These are phyloP conservation scores for Apiospora phragmitis DNA, from an alignment of 2,329 filamentous ascomycete species.

Conservation along the genomic window DNA sequence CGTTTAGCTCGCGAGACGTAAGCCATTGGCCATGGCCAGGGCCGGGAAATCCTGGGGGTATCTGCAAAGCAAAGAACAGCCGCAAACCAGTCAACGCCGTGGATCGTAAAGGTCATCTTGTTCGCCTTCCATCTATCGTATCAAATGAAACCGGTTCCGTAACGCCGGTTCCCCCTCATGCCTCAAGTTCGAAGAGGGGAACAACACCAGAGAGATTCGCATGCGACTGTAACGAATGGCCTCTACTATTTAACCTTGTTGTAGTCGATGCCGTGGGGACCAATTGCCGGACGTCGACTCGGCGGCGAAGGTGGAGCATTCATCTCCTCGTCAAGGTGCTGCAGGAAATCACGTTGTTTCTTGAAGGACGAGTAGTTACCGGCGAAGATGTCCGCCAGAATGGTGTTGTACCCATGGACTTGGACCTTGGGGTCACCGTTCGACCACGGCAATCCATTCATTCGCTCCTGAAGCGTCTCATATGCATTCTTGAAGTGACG, in stretches of 20 bases:
- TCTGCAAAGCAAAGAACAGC: conserved; percentile 14
- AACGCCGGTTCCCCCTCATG: neutral
- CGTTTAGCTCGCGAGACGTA: neutral
- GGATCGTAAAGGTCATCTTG: neutral
- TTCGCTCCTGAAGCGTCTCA: conserved; percentile 54
- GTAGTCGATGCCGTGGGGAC: conserved; percentile 1
- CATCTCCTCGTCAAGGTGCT: conserved; percentile 48
- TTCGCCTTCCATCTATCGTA: neutral
- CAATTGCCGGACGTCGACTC: neutral
- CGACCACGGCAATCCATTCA: conserved; percentile 47
- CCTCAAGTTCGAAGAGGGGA: neutral
- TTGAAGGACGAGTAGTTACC: conserved; percentile 79
- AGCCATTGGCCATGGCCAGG: neutral
- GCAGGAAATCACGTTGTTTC: conserved; percentile 65
- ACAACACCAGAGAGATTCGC: neutral
- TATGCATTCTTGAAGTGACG: conserved; percentile 69
- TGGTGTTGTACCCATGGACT: conserved; percentile 42
- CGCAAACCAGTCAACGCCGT: conserved; percentile 13
- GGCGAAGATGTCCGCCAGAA: conserved; percentile 71
- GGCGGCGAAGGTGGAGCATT: conserved; percentile 23
- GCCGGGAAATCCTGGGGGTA: conserved; percentile 12
- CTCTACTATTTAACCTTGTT: neutral
- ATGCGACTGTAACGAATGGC: neutral
- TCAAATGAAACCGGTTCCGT: neutral
- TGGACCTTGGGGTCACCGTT: conserved; percentile 28